Base-by-base conservation (phyloP, 179 eudicot genomes). In the Spergularia azorica region DNA sequence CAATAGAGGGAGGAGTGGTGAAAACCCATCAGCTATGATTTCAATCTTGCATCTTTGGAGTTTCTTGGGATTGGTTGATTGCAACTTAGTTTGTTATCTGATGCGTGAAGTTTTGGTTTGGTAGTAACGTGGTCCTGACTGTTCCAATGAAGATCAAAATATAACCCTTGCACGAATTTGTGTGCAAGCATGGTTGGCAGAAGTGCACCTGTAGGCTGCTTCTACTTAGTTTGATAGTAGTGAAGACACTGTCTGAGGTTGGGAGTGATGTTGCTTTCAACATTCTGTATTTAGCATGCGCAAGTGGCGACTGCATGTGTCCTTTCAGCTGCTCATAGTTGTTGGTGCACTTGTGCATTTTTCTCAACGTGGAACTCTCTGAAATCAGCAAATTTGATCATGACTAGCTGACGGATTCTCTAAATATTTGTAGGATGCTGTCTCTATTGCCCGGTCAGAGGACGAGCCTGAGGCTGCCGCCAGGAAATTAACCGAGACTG, bases 391-490 rank as follows among this genome's bases (percentile, higher is more conserved):
- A 62, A 20, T 71, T 52, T 61, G 38, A 46, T 15, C 21, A 46
- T 26, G 73, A 55, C 18, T 77, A 46, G n/a, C 63, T 78, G 48
- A 74, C 8, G 8, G 46, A 67, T 46, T 64, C 63, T 63, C 58
- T 59, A 50, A 38, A 8, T 72, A 38, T 50, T 83, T 61, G 63
- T 84, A 95, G 98, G 99, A 95, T 83, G 99, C 98, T 82, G 86
- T 91, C 56, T 86, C 97, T 12, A 85, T 95, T 57, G 99, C 99
- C 54, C 83, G 75, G 59, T 66, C 85, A 43, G 98, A 90, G 85
- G 96, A 89, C 57, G 98, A 90, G 74, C 92, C 96, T 0, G 96
- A 91, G 85, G 90, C 89, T 5, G 99, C 98, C 17, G 98, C 99
- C 67, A 83, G 90, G 77, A 95, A 93, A 72, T 77, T 95, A 77